Evolutionary conservation across 768 basidiomycete species (phyloP), one percentile per base, ranked within the genome.

Genomic region (Xanthoconium purpureum): DNA sequence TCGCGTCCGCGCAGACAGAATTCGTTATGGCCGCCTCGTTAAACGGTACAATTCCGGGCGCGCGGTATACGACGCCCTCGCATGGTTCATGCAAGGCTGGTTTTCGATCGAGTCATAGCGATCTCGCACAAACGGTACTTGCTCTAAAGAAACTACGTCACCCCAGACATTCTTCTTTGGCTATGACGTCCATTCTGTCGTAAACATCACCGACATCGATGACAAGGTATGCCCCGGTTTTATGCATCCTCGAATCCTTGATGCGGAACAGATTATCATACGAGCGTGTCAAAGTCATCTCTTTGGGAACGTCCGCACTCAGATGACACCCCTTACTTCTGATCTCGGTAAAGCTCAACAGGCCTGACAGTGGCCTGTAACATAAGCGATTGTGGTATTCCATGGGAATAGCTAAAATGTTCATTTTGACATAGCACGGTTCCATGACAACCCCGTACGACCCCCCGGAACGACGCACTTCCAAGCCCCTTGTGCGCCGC

Each of bases 1-100:
- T 65, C 49, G 57, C 45, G n/a, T 44, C 44, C 29, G 15, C 50
- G 12, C 65, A 94, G 91, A 87, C 83, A 51, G 87, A 88, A 58
- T 94, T 96, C 63, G 73, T 88, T 75, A 82, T 59, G 88, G 86
- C 0, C 80, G 82, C 2, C 82, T 82, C 61, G 85, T 96, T n/a
- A 94, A 95, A 65, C 98, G 95, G 95, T 98, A 99, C 71, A 98
- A 97, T 71, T 99, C 97, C 67, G 96, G 97, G 11, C 96, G 96
- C 17, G 98, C 96, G 0, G 97, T 99, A 10, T 99, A 99, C 71
- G 97, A 99, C 78, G 85, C 94, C 13, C 93, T 40, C 97, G 98
- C 72, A 94, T 99, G 91, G 97, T 97, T 7, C 97, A 99, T 76
- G 97, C 97, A 8, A 85, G 95, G 94, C 95, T 28, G 10, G 60